Conservation (phyloP, 2,329 filamentous ascomycete genomes). For the Paecilomyces fulvus region DNA sequence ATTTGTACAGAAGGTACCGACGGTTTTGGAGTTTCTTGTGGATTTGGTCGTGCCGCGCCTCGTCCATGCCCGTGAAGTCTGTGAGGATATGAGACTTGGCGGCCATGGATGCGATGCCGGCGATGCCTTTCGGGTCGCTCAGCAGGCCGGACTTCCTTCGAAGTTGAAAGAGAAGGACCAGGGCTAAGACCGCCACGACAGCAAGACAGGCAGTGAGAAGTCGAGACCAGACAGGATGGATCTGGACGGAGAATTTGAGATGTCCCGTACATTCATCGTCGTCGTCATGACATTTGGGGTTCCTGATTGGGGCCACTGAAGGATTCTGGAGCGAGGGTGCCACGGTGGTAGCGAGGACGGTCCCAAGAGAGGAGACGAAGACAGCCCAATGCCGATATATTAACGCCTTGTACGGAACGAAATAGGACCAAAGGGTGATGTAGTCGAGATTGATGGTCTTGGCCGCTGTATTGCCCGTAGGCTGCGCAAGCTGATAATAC, state of each 20-base stretch:
- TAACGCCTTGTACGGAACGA: slow-evolving; percentile 39
- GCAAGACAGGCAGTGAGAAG: slow-evolving; percentile 32
- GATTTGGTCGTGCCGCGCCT: slow-evolving; percentile 34
- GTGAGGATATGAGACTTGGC: slow-evolving; percentile 42
- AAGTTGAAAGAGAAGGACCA: slow-evolving; percentile 36
- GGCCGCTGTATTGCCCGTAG: slow-evolving; percentile 21
- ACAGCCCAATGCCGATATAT: slow-evolving; percentile 41
- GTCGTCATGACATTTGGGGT: slow-evolving; percentile 15
- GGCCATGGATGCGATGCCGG: slow-evolving; percentile 44
- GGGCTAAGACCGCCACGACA: slow-evolving; percentile 33
- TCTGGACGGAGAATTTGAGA: slow-evolving; percentile 31
- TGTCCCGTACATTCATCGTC: slow-evolving; percentile 18
- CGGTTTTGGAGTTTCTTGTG: slow-evolving; percentile 39
- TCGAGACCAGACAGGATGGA: slow-evolving; percentile 38
- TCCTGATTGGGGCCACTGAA: slow-evolving; percentile 31
- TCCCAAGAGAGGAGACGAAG: slow-evolving; percentile 37
- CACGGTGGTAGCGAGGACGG: slow-evolving; percentile 37
- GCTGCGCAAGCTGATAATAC: slow-evolving; percentile 36
- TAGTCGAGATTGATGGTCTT: slow-evolving; percentile 43
- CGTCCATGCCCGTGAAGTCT: slow-evolving; percentile 41
- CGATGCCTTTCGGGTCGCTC: slow-evolving; percentile 42
- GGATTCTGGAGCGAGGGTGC: slow-evolving; percentile 41
- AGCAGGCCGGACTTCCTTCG: slow-evolving; percentile 41
- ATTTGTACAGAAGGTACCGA: slow-evolving; percentile 43
- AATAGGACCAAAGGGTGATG: slow-evolving; percentile 38